Conservation (phyloP, 2,329 filamentous ascomycete genomes). For the Scytalidium lignicola region DNA sequence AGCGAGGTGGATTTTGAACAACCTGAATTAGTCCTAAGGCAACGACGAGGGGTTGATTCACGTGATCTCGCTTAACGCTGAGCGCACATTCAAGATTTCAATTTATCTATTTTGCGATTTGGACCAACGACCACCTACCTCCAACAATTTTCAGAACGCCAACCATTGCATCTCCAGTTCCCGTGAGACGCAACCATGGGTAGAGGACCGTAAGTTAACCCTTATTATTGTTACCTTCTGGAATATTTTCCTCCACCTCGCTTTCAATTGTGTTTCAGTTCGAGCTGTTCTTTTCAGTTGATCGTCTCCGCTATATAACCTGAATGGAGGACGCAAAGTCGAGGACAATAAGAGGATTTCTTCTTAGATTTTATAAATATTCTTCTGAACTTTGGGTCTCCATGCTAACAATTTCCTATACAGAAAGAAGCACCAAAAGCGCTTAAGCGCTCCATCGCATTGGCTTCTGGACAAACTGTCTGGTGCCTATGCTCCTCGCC, state of each 20-base stretch:
- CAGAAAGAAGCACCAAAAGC: conserved; percentile 99
- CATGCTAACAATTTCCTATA: conserved; percentile 21
- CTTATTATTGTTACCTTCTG: neutral
- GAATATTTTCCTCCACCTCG: neutral
- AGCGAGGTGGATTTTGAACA: too few relatives aligned
- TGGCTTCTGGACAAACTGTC: conserved; percentile 99
- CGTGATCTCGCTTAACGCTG: neutral
- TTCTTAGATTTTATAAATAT: too few relatives aligned
- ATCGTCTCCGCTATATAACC: too few relatives aligned
- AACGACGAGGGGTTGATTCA: neutral
- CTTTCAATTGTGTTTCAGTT: too few relatives aligned
- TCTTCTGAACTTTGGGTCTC: neutral
- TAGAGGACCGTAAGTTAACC: conserved; percentile 37
- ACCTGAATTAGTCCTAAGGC: too few relatives aligned
- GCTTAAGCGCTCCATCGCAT: conserved; percentile 97
- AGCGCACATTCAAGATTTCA: neutral
- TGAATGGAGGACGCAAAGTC: too few relatives aligned
- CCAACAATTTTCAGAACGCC: conserved; percentile 8
- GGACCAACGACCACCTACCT: conserved; percentile 2
- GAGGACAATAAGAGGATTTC: too few relatives aligned
- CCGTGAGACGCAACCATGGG: conserved; percentile 35
- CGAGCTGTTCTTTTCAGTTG: too few relatives aligned
- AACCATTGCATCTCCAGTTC: conserved; percentile 14
- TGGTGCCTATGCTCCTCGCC: conserved; percentile 72
- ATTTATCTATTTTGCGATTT: neutral